Percentiles rank a stretch among this genome's conserved stretches.
Conservation (phyloP, 352 stramenopile genomes). For the Phytophthora foliorum region DNA sequence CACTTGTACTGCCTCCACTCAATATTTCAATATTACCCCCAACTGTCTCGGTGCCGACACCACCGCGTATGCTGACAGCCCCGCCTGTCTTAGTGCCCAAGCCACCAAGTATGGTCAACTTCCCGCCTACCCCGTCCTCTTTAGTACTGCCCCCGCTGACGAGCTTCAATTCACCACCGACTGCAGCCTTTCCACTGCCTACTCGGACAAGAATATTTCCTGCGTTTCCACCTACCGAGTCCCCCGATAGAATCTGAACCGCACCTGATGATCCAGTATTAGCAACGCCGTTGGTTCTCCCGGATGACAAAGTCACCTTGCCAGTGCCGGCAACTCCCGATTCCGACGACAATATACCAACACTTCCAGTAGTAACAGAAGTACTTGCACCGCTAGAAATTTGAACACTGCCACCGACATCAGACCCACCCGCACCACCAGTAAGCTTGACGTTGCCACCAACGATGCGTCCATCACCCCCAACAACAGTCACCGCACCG, state of each 20-base stretch:
- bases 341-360: slow-evolving; percentile 11
- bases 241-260: slow-evolving; percentile 15
- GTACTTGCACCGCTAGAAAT: slow-evolving; percentile 30
- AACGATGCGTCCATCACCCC: slow-evolving; percentile 24
- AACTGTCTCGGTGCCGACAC: slow-evolving; percentile 14
- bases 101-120: slow-evolving; percentile 22
- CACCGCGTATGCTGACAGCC: slow-evolving; percentile 31
- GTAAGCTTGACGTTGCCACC: slow-evolving; percentile 33
- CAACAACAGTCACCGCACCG: slow-evolving; percentile 14
- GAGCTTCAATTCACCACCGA: slow-evolving; percentile 21
- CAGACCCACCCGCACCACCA: slow-evolving; percentile 21
- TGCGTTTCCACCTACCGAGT: slow-evolving; percentile 9
- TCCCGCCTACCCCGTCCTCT: slow-evolving; percentile 17
- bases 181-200: slow-evolving; percentile 14
- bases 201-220: slow-evolving; percentile 23
- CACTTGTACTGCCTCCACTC: slow-evolving; percentile 33
- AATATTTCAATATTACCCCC: slow-evolving; percentile 38
- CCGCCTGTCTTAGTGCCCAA: slow-evolving; percentile 29
- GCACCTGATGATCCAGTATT: slow-evolving; percentile 19
- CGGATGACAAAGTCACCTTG: slow-evolving; percentile 15
- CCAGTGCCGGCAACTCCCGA: slow-evolving; percentile 15
- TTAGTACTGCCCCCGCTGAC: slow-evolving; percentile 22
- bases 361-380: slow-evolving; percentile 12
- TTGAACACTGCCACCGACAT: slow-evolving; percentile 30
- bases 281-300: slow-evolving; percentile 3